Conservation (phyloP, 345 rosid genomes). For the Ricinus communis region DNA sequence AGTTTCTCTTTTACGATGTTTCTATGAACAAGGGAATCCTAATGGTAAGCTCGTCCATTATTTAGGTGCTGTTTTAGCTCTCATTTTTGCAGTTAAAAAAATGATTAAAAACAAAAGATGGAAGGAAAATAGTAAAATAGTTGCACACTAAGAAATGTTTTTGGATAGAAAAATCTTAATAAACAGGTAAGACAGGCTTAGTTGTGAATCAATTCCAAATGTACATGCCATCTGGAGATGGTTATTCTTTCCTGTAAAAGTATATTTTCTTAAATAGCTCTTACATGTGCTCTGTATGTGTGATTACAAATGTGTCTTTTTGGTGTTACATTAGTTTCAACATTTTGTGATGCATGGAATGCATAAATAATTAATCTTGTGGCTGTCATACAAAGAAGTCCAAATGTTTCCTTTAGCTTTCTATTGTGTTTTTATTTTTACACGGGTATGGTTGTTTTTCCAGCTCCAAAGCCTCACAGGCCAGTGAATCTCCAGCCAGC, state of each 20-base stretch:
- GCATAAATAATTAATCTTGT: not conserved
- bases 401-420: not conserved
- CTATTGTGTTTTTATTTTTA: too few species aligned
- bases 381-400: not conserved
- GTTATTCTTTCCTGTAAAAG: too few species aligned
- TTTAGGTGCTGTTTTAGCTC: not conserved
- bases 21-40: constrained; percentile 89
- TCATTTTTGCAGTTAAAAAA: not conserved
- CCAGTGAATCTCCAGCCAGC: constrained; percentile 11
- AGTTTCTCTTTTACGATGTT: constrained; percentile 59
- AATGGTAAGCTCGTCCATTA: constrained; percentile 49
- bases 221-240: too few species aligned
- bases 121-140: not conserved
- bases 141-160: not conserved
- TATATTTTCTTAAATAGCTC: too few species aligned
- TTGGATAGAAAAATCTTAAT: not conserved
- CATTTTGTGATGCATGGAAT: too few species aligned
- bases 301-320: too few species aligned
- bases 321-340: too few species aligned
- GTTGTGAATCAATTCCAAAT: too few species aligned
- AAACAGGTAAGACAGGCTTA: not conserved
- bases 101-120: not conserved
- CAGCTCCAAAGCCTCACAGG: constrained; percentile 20
- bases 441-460: not conserved
- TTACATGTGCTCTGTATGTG: too few species aligned